Base-by-base conservation (phyloP, 2,329 filamentous ascomycete genomes). In the Blastomyces silverae region DNA sequence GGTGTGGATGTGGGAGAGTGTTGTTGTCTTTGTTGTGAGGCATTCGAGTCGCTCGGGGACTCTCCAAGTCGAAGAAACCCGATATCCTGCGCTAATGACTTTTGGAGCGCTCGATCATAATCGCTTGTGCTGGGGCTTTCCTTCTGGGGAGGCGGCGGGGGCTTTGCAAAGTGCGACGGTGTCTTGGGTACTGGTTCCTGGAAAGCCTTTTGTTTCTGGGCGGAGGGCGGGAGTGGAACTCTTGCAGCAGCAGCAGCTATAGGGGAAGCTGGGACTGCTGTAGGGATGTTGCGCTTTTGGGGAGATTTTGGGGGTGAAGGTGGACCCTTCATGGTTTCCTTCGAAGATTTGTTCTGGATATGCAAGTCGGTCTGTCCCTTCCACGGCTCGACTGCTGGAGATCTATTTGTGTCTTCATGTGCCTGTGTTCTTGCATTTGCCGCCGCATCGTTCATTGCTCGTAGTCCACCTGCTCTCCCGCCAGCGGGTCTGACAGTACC, bases 401-500 rank as follows among this genome's bases (percentile, higher is more conserved):
- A 46, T 62, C 17, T 71, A 72, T 61, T 82, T 17, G 73, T 78
- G 34, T 85, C 84, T 20, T 80, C 73, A 1, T 82, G 80, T 57
- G 81, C 79, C 15, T 85, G 80, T 44, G 85, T 83, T 65, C 92
- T 84, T 22, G 89, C 85, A 74, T 96, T 96, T 22, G 89, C 87
- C 15, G 88, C 89, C 42, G 89, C 88, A 66, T 92, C 90, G 69
- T 90, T 92, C 87, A 96, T 86, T 0, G 87, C 82, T 69, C 89
- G 83, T 60, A 90, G 79, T 2, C 88, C 88, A 57, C 85, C 73
- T 39, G 82, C 83, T 66, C 87, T 86, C 37, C 85, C 83, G 42
- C 84, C 85, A n/a, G 88, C 87, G 6, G 95, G 87, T 64, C 92
- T 85, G 62, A 99, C 91, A 0, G 94, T 99, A 55, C 94, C 94